Percentiles rank a stretch among this genome's conserved stretches.
phyloP scores from a whole-genome alignment of 2,329 filamentous ascomycete genomes.

The Penicillium decumbens region DNA sequence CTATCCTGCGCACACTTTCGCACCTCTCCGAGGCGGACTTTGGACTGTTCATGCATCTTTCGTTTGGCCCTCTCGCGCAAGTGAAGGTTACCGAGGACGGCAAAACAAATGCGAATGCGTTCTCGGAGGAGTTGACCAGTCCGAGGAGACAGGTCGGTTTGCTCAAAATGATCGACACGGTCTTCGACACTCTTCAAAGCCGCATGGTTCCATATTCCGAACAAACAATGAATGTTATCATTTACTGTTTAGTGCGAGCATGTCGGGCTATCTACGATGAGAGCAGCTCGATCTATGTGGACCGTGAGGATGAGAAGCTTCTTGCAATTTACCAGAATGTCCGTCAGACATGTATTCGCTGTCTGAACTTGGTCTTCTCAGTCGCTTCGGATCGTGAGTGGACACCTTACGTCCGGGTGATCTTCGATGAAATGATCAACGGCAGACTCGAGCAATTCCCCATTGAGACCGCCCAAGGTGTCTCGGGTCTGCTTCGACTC shows the following conservation, averaged over 20 bases:
- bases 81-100: slow-evolving; percentile 55
- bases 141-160: slow-evolving; percentile 82
- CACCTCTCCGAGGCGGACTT: slow-evolving; percentile 71
- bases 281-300: slow-evolving; percentile 23
- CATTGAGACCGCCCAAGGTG: slow-evolving; percentile 78
- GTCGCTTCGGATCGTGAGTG: slow-evolving; percentile 68
- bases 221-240: slow-evolving; percentile 67
- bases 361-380: slow-evolving; percentile 71
- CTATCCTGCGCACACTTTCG: slow-evolving; percentile 70
- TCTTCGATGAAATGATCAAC: slow-evolving; percentile 70
- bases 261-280: slow-evolving; percentile 50
- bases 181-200: slow-evolving; percentile 77
- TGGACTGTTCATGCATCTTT: slow-evolving; percentile 75
- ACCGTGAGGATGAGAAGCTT: slow-evolving; percentile 30
- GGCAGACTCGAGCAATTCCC: slow-evolving; percentile 75
- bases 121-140: slow-evolving; percentile 58
- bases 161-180: slow-evolving; percentile 81
- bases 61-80: slow-evolving; percentile 64
- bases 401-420: slow-evolving; percentile 62
- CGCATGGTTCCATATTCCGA: slow-evolving; percentile 65
- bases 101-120: slow-evolving; percentile 49
- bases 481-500: slow-evolving; percentile 76
- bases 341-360: slow-evolving; percentile 65
- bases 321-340: slow-evolving; percentile 46
- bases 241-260: slow-evolving; percentile 74